Base-by-base conservation (phyloP, 306 rosid species). In the Cyclanthera cordifolia region DNA sequence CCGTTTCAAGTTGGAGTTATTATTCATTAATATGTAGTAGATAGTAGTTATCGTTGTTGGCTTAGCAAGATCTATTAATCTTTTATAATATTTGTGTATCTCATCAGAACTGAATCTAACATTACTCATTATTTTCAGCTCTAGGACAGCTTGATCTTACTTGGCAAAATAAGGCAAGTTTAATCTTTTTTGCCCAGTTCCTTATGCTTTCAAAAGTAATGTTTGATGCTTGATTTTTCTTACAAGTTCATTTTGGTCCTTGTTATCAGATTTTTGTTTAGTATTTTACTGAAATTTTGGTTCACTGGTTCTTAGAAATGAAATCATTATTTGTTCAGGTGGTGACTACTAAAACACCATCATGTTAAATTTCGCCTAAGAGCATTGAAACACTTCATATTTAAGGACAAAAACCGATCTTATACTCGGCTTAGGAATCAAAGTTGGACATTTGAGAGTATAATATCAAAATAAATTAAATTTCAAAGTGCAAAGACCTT, bases 111-210 rank as follows among this genome's bases (percentile, higher is more conserved):
- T 54, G 37, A 48, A 7, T 53, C 72, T 78, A 46, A 74, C 43
- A 15, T n/a, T 74, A 71, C 32, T 48, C 61, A 49, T 5, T 73
- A 37, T 80, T 84, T 83, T 56, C 96, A 94, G 99, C 83, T 79
- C 63, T 77, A 0, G 81, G 80, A 66, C 78, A 74, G 71, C 72
- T 68, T 55, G 81, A 79, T 49, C 12, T 47, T 50, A 78, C 80
- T 72, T 74, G 90, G 75, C 87, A 69, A 49, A 75, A 77, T 53
- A 88, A 90, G 95, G 99, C 84, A 92, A 77, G 69, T 76, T 50
- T 13, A 64, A 46, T 52, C 28, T 28, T 52, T 58, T 57, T 15
- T 57, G 13, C 64, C n/a, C 16, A 16, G 25, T 34, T 17, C 27
- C 21, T 59, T 32, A 32, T 37, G 3, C n/a, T 19, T 60, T 5